phyloP scores from a whole-genome alignment of 257 asterid species.

The Solanum tarijense region DNA sequence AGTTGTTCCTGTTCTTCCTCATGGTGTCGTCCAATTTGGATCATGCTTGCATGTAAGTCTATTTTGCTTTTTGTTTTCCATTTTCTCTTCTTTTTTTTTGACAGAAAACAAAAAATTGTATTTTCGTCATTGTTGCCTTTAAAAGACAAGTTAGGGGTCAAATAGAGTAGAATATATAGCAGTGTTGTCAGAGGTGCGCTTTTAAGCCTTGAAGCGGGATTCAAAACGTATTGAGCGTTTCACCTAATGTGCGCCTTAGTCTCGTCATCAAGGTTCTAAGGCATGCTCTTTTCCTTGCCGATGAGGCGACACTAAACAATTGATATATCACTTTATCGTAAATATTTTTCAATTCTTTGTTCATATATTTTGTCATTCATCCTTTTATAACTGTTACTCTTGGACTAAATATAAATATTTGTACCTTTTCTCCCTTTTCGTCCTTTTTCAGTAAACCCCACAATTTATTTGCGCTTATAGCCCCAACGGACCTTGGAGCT shows the following conservation, averaged over 20 bases:
- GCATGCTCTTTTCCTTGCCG: not conserved
- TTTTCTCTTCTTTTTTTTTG: not conserved
- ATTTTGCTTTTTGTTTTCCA: not conserved
- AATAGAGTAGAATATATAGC: not conserved
- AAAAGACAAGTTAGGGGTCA: not conserved
- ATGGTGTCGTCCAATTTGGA: conserved; percentile 91
- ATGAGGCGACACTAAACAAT: not conserved
- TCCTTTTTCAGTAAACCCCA: not conserved
- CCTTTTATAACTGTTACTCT: not conserved
- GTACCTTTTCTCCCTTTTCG: not conserved
- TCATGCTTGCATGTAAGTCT: conserved; percentile 39
- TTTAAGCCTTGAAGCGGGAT: not conserved
- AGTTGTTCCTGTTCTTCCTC: conserved; percentile 81
- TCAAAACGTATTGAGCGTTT: not conserved
- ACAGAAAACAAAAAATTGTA: not conserved
- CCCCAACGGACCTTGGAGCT: not conserved
- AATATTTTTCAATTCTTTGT: no score
- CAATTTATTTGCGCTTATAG: not conserved
- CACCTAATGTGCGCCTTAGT: not conserved
- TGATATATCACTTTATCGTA: no score
- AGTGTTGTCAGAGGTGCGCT: not conserved
- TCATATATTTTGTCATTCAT: not conserved
- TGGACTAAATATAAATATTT: no score
- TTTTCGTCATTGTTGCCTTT: not conserved
- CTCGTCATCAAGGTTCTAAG: not conserved